phyloP scores from a whole-genome alignment of 2,329 filamentous ascomycete genomes.

The Colletotrichum aenigma region DNA sequence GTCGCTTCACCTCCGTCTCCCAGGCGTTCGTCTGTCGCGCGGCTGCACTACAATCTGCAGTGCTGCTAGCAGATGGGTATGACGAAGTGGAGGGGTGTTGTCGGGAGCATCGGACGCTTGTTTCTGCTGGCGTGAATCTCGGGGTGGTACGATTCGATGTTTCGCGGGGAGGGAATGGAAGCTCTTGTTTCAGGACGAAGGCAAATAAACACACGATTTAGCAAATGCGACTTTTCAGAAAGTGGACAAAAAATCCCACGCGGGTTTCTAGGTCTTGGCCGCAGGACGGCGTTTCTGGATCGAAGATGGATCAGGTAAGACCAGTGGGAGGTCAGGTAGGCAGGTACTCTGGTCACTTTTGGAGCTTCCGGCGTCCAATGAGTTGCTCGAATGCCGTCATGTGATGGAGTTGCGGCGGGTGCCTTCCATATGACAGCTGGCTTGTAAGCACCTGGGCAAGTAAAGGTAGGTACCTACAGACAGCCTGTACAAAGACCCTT shows the following conservation, averaged over 20 bases:
- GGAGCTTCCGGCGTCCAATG: slow-evolving; percentile 4
- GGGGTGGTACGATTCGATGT: background rate
- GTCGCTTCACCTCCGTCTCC: background rate
- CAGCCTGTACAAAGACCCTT: background rate
- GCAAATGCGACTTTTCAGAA: background rate
- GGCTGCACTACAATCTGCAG: background rate
- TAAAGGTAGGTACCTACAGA: background rate
- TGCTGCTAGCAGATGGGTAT: slow-evolving; percentile 6
- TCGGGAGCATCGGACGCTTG: slow-evolving; percentile 14
- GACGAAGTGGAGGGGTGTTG: background rate
- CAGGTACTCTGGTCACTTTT: background rate
- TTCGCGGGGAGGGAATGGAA: background rate
- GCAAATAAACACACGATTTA: background rate
- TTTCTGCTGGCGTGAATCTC: background rate
- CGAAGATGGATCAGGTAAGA: background rate
- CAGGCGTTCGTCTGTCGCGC: background rate
- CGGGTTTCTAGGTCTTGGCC: background rate
- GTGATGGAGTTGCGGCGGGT: slow-evolving; percentile 1
- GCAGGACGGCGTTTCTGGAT: background rate
- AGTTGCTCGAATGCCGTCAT: slow-evolving; percentile 9
- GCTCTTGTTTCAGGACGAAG: slow-evolving; percentile 1
- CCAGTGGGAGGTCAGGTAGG: background rate
- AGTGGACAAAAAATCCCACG: background rate
- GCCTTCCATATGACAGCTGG: slow-evolving; percentile 6
- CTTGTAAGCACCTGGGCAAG: background rate